These are phyloP conservation scores for Diutina rugosa DNA, from an alignment of 1,139 yeast species.

Conservation along the genomic window DNA sequence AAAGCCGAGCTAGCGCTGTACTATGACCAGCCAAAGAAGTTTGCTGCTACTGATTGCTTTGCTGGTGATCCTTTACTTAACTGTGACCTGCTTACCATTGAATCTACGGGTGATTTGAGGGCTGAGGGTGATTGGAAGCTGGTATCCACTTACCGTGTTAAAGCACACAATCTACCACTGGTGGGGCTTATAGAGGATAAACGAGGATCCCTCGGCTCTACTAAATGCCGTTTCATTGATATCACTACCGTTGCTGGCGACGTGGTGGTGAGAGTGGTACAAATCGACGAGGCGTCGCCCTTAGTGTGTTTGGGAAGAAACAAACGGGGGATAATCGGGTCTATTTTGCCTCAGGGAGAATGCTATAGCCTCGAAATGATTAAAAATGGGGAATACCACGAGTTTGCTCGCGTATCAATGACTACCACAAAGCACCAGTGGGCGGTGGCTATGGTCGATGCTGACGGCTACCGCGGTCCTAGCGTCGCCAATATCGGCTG, in stretches of 20 bases:
- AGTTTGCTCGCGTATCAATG: not conserved
- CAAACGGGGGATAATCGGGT: not conserved
- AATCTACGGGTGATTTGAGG: not conserved
- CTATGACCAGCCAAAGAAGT: not conserved
- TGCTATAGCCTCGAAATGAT: not conserved
- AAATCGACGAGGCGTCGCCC: not conserved
- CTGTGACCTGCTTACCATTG: not conserved
- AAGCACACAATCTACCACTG: not conserved
- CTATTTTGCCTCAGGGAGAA: not conserved
- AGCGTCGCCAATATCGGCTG: not conserved
- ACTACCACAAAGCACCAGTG: not conserved
- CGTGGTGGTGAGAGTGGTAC: not conserved
- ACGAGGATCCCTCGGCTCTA: not conserved
- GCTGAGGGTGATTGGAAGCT: not conserved
- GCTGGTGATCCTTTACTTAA: not conserved
- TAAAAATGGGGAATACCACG: not conserved
- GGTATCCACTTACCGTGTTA: not conserved
- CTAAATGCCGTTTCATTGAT: not conserved
- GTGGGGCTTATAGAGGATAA: not conserved
- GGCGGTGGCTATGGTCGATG: not conserved
- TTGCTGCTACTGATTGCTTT: not conserved
- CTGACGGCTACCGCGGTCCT: not conserved
- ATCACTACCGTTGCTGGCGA: not conserved
- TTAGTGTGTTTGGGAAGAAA: not conserved
- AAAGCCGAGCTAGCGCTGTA: not conserved